These are phyloP conservation scores for Colletotrichum euphorbiae DNA, from an alignment of 2,329 filamentous ascomycete species.

Conservation along the genomic window DNA sequence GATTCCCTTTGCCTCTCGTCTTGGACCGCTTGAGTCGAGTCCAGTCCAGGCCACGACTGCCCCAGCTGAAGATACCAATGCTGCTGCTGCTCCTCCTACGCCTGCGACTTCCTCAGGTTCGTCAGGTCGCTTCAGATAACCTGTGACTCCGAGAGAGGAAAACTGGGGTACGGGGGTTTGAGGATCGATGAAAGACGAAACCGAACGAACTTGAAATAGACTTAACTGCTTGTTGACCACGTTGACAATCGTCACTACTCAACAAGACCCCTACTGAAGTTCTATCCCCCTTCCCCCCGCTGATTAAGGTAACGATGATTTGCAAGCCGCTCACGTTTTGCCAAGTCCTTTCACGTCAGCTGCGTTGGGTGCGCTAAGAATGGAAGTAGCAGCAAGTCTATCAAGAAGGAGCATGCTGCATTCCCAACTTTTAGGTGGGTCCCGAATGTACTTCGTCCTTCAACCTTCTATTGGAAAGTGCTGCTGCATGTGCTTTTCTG, in stretches of 20 bases:
- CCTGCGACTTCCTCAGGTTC: background rate
- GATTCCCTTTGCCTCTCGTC: background rate
- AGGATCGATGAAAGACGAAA: background rate
- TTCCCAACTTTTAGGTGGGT: conserved; percentile 3
- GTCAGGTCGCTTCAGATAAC: background rate
- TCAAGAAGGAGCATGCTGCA: background rate
- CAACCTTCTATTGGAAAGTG: background rate
- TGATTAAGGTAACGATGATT: conserved; percentile 22
- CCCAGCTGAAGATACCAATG: background rate
- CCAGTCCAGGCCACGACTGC: background rate
- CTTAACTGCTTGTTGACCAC: background rate
- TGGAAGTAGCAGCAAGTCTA: background rate
- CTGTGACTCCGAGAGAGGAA: no score
- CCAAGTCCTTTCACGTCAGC: background rate
- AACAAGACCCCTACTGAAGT: background rate
- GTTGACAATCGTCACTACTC: background rate
- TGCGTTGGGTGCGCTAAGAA: background rate
- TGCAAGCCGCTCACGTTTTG: conserved; percentile 26
- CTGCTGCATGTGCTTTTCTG: background rate
- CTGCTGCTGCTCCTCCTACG: background rate
- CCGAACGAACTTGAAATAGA: background rate
- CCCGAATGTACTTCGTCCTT: background rate
- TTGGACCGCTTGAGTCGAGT: background rate
- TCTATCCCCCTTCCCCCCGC: background rate
- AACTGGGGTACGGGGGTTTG: no score